A percentile compares a stretch with the other conserved stretches of the same genome.
Conservation (phyloP, 192 early-diverging fungal species). For the Backusella sp. region DNA sequence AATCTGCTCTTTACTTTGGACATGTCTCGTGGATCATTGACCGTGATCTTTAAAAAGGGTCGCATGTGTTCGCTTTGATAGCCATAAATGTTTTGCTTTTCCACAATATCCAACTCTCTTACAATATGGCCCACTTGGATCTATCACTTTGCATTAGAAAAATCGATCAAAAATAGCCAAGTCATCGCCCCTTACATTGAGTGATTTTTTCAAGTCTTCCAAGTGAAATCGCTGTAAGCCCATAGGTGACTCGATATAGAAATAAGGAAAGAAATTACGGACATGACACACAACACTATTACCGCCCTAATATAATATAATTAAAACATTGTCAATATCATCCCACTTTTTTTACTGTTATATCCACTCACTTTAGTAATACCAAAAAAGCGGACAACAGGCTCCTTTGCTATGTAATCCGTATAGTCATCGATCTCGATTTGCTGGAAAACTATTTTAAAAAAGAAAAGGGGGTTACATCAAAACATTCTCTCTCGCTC, state of each 20-base stretch:
- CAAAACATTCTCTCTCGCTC: too few species aligned
- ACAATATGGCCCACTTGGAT: constrained; percentile 40
- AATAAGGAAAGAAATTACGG: constrained; percentile 87
- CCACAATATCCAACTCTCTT: constrained; percentile 64
- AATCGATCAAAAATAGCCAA: too few species aligned
- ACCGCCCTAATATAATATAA: constrained; percentile 60
- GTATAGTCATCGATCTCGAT: constrained; percentile 91
- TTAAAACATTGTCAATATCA: not conserved
- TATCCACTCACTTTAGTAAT: constrained; percentile 64
- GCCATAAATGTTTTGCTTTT: constrained; percentile 83
- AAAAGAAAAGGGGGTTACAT: too few species aligned
- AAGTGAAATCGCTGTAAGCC: constrained; percentile 68
- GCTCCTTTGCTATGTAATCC: constrained; percentile 43
- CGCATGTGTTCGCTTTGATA: constrained; percentile 82
- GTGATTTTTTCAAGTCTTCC: constrained; percentile 41
- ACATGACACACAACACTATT: constrained; percentile 90
- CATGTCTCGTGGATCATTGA: constrained; percentile 54
- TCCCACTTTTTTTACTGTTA: not conserved
- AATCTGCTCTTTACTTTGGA: constrained; percentile 30
- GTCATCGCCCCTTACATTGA: constrained; percentile 46
- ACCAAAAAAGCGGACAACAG: constrained; percentile 81
- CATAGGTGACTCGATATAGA: constrained; percentile 90
- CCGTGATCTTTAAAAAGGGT: constrained; percentile 77
- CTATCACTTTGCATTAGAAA: constrained; percentile 10
- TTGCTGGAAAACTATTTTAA: constrained; percentile 82